Evolutionary conservation across 148 eudicot genomes (phyloP).

Genomic region (Camellia granthamiana): DNA sequence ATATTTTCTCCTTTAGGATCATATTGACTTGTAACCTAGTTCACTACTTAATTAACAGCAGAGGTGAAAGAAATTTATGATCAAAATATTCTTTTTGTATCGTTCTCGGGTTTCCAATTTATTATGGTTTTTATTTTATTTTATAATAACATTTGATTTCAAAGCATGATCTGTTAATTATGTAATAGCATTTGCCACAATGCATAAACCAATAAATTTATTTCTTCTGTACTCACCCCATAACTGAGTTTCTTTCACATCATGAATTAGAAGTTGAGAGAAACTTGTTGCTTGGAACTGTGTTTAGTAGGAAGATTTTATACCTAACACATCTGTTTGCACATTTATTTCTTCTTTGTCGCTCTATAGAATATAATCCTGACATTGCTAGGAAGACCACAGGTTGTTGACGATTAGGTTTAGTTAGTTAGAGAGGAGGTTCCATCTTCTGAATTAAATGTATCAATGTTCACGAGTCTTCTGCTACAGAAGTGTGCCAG

Average conservation of each 20-base stretch:
- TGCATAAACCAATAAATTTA: too few relatives aligned
- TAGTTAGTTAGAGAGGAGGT: too few relatives aligned
- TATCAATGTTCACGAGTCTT: too few relatives aligned
- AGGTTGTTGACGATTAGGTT: too few relatives aligned
- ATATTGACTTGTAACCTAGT: slow-evolving; percentile 1
- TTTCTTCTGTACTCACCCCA: not conserved
- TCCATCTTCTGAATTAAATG: too few relatives aligned
- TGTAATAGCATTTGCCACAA: too few relatives aligned
- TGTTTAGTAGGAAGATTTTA: not conserved
- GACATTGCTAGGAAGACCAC: not conserved
- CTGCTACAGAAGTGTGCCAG: too few relatives aligned
- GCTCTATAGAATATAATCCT: not conserved
- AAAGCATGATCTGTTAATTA: too few relatives aligned
- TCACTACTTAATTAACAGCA: not conserved
- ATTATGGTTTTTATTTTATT: not conserved
- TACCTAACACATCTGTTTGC: not conserved
- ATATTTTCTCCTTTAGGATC: not conserved
- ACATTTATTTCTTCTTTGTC: slow-evolving; percentile 1
- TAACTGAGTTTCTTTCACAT: not conserved
- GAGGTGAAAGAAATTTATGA: not conserved
- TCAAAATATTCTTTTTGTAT: slow-evolving; percentile 1
- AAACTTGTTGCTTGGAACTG: too few relatives aligned
- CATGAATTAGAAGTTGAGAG: not conserved
- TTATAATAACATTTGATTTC: too few relatives aligned
- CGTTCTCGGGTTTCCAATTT: not conserved